phyloP scores from a whole-genome alignment of 768 basidiomycete genomes.

The Xanthoconium stramineum region DNA sequence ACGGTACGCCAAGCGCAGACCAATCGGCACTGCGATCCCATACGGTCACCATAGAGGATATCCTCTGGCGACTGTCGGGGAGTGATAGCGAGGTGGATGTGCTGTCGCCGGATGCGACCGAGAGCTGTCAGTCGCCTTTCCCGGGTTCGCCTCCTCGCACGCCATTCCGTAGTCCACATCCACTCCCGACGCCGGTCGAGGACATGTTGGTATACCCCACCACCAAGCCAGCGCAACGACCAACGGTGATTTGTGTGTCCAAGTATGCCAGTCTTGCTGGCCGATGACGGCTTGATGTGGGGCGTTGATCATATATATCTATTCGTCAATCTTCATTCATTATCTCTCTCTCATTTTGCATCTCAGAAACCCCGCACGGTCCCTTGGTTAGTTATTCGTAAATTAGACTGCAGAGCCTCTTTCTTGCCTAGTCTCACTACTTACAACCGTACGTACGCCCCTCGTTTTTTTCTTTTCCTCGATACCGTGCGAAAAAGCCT shows the following conservation, averaged over 20 bases:
- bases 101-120: slow-evolving; percentile 20
- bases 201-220: slow-evolving; percentile 41
- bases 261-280: slow-evolving; percentile 32
- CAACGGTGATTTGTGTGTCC: slow-evolving; percentile 20
- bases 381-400: slow-evolving; percentile 26
- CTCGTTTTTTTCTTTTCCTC: not conserved
- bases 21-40: slow-evolving; percentile 32
- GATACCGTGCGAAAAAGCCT: slow-evolving; percentile 17
- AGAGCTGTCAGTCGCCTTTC: slow-evolving; percentile 13
- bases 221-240: slow-evolving; percentile 5
- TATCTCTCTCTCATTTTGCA: not conserved
- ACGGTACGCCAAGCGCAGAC: slow-evolving; percentile 15
- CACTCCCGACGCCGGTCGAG: slow-evolving; percentile 55
- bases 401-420: slow-evolving; percentile 10
- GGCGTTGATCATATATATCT: not conserved
- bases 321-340: slow-evolving; percentile 2
- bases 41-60: slow-evolving; percentile 26
- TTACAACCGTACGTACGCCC: not conserved
- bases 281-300: slow-evolving; percentile 15
- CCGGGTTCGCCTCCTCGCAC: slow-evolving; percentile 13
- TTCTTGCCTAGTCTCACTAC: not conserved
- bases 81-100: slow-evolving; percentile 22
- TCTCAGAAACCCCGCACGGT: not conserved
- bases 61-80: slow-evolving; percentile 22
- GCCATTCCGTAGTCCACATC: slow-evolving; percentile 33